These are phyloP conservation scores for Rhizomucor miehei DNA, from an alignment of 371 early-diverging fungal genomes.

Conservation along the genomic window DNA sequence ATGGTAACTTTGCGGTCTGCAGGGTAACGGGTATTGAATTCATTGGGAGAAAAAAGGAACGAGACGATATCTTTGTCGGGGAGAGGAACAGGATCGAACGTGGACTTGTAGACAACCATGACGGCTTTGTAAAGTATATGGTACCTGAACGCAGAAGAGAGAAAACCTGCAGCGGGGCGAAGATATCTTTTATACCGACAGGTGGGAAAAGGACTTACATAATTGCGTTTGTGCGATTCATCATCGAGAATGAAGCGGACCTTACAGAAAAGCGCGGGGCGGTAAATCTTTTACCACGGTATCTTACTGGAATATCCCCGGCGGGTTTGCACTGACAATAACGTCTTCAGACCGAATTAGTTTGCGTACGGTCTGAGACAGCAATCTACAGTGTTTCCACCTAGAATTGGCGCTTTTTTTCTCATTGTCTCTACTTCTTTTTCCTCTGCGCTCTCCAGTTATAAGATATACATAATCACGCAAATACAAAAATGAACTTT, in stretches of 20 bases:
- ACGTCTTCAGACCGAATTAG: no score
- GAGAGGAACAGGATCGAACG: constrained; percentile 31
- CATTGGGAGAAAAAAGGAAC: constrained; percentile 48
- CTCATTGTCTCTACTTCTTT: no score
- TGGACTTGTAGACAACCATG: constrained; percentile 16
- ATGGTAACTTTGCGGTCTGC: constrained; percentile 47
- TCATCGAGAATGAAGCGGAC: background rate
- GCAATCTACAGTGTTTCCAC: no score
- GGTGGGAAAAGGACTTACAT: constrained; percentile 12
- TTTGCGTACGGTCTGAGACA: no score
- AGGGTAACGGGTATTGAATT: constrained; percentile 26
- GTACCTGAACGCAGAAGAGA: background rate
- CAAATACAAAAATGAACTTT: no score
- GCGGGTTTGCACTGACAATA: no score
- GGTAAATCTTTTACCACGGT: no score
- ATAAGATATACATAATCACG: no score
- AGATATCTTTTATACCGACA: constrained; percentile 1
- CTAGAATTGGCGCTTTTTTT: no score
- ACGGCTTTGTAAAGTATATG: background rate
- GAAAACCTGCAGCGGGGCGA: background rate
- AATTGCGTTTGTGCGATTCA: constrained; percentile 8
- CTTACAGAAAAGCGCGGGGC: background rate
- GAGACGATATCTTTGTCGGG: constrained; percentile 67
- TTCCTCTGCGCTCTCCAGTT: no score
- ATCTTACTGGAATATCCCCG: no score